Evolutionary conservation across 176 grass and related monocot genomes (phyloP), one percentile per base, ranked within the genome.

Genomic region (Pharus latifolius): DNA sequence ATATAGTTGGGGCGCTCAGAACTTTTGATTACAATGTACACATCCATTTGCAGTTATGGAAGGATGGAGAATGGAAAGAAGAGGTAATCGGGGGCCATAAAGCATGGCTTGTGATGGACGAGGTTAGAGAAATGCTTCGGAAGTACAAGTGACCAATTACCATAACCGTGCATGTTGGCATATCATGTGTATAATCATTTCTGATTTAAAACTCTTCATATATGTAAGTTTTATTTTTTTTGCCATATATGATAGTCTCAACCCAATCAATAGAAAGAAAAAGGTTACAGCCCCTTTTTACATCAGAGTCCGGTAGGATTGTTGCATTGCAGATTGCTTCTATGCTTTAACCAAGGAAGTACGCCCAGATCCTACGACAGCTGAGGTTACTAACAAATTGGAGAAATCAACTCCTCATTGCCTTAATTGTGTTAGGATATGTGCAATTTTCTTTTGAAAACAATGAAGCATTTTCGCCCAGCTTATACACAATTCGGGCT

Each of bases 91-190:
- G 95, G 22, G 95, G 95, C 5, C 90, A 98, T 5, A 94, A 98
- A 79, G 90, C 87, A 55, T 98, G 95, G 87, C 90, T 98, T 35
- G 95, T 98, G 53, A 71, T 98, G 90, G 95, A 98, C 45, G 87
- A 98, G 74, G 90, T 94, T 50, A 86, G 95, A 49, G 95, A 98
- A n/a, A 98, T 98, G 95, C 85, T 98, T 57, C 75, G 88, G 44
- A 85, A 91, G 53, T 52, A 91, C 66, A 74, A 88, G 42, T 98
- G 58, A 98, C 19, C 17, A 33, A 44, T 45, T 19, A 71, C 72
- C 35, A 52, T 52, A 9, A 51, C 6, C 3, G 10, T 55, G 58
- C 26, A 47, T 20, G 37, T 29, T 77, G 26, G 2, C 48, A 27
- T 38, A 73, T 19, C 53, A 11, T 75, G 77, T 70, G 61, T 42